These are phyloP conservation scores for Astrephomene gubernaculifera DNA, from an alignment of 139 green algal species.

Conservation along the genomic window DNA sequence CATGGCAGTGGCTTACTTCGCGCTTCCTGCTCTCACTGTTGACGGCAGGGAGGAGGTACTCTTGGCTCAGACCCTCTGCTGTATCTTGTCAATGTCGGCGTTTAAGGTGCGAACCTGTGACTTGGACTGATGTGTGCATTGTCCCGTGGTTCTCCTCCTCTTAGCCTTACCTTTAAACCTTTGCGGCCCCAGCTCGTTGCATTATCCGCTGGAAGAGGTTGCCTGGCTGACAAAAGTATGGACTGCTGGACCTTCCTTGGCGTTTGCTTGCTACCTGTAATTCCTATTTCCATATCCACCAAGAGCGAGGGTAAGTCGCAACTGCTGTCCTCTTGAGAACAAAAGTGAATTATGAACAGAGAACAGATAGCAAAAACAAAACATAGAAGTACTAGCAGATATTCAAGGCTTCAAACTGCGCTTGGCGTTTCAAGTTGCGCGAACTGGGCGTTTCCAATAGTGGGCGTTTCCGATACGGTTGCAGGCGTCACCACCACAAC, in stretches of 20 bases:
- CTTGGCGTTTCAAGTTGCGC: no score
- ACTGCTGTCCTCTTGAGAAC: no score
- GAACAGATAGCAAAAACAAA: no score
- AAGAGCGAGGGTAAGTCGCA: no score
- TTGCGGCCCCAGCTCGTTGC: neutral
- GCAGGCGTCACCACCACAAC: no score
- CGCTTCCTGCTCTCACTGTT: neutral
- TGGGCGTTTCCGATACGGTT: no score
- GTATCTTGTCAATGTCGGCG: constrained; percentile 8
- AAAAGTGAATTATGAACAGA: no score
- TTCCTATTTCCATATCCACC: neutral
- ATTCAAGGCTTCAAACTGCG: no score
- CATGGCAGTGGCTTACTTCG: neutral
- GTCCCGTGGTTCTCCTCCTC: neutral
- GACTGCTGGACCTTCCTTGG: constrained; percentile 11
- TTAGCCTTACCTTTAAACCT: no score
- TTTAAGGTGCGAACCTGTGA: constrained; percentile 43
- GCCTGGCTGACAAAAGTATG: neutral
- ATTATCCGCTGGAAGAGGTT: neutral
- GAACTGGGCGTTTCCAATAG: no score
- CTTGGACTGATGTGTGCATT: neutral
- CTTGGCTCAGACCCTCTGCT: neutral
- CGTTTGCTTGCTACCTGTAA: neutral
- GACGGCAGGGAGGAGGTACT: neutral
- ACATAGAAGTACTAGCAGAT: no score